A percentile compares a stretch with the other conserved stretches of the same genome.
Evolutionary conservation across 2,329 filamentous ascomycete species (phyloP).

Genomic region (Talaromyces sp.): DNA sequence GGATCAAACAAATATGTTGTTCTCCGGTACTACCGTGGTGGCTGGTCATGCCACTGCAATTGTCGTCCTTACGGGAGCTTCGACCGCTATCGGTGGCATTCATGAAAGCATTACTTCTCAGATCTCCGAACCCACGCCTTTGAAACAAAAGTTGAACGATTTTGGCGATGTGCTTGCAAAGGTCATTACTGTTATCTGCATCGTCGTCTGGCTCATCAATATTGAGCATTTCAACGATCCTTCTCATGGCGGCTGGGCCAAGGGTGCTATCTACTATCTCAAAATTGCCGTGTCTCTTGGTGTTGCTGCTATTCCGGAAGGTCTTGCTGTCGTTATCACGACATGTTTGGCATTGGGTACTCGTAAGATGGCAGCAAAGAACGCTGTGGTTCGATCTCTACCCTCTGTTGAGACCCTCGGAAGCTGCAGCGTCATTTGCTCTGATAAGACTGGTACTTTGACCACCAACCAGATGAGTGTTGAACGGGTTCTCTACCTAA

Average conservation of each 20-base stretch:
- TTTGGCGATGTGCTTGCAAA: slow-evolving; percentile 96
- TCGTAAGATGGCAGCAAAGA: slow-evolving; percentile 97
- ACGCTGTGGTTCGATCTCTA: slow-evolving; percentile 91
- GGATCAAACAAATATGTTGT: slow-evolving; percentile 96
- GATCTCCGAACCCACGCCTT: slow-evolving; percentile 92
- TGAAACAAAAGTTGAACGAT: slow-evolving; percentile 98
- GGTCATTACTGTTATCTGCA: slow-evolving; percentile 95
- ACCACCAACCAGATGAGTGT: slow-evolving; percentile 99
- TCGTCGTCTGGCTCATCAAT: slow-evolving; percentile 98
- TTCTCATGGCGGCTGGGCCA: slow-evolving; percentile 86
- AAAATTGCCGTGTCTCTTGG: slow-evolving; percentile 98
- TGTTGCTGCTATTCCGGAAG: slow-evolving; percentile 95
- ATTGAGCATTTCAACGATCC: slow-evolving; percentile 95
- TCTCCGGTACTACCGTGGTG: slow-evolving; percentile 96
- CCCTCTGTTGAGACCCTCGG: slow-evolving; percentile 96
- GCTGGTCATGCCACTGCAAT: slow-evolving; percentile 88
- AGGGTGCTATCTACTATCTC: slow-evolving; percentile 98
- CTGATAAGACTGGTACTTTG: slow-evolving; percentile 96
- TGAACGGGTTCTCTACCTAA: slow-evolving; percentile 83
- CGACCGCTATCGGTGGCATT: slow-evolving; percentile 95
- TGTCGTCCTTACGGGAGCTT: slow-evolving; percentile 83
- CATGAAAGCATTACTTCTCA: slow-evolving; percentile 98
- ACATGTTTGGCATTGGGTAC: slow-evolving; percentile 95
- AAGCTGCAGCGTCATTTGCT: slow-evolving; percentile 99
- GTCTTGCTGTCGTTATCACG: slow-evolving; percentile 97